Base-by-base conservation (phyloP, 2,329 filamentous ascomycete genomes). In the Xylariaceae sp. region DNA sequence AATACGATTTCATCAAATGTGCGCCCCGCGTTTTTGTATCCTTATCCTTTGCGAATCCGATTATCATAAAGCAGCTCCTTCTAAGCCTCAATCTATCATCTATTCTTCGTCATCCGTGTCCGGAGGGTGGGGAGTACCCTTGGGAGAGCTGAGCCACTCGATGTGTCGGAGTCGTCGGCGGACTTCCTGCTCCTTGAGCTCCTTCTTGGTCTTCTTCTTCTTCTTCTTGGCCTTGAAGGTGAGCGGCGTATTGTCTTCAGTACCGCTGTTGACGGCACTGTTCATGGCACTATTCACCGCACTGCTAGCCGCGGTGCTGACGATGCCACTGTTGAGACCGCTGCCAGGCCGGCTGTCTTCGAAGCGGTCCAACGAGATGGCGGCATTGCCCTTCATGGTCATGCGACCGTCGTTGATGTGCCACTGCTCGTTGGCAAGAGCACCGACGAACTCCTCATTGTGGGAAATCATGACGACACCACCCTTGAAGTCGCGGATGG, bases 401-500 rank as follows among this genome's bases (percentile, higher is more conserved):
- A 99, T 88, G 53, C 88, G 87, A 1, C 94, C 94, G 69, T 93
- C 90, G 57, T 85, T 87, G 66, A 99, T 90, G 75, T 95, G 89
- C 90, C 94, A 96, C 77, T 97, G 92, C 79, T 99, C 95, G 3
- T 89, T 90, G 77, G 94, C 94, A 9, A 99, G 86, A 2, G 93
- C 93, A 61, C 93, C 92, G 55, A 99, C 92, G 71, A 99, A 99
- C 75, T 99, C 94, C 73, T 97, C 92, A 83, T 99, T 97, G 79
- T 99, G 94, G 63, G 92, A 97, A 76, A 99, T 99, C 87, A 99
- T 96, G 65, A 99, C 92, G 1, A 99, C 94, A 75, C 94, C 94
- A 67, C 94, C 94, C 80, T 92, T 95, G 85, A 95, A 99, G 73
- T 97, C 94, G 68, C 92, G 90, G 71, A 99, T 97, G 66, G 94